A percentile compares a stretch with the other conserved stretches of the same genome.
phyloP scores from a whole-genome alignment of 192 early-diverging fungal species.

The Linnemannia elongata region DNA sequence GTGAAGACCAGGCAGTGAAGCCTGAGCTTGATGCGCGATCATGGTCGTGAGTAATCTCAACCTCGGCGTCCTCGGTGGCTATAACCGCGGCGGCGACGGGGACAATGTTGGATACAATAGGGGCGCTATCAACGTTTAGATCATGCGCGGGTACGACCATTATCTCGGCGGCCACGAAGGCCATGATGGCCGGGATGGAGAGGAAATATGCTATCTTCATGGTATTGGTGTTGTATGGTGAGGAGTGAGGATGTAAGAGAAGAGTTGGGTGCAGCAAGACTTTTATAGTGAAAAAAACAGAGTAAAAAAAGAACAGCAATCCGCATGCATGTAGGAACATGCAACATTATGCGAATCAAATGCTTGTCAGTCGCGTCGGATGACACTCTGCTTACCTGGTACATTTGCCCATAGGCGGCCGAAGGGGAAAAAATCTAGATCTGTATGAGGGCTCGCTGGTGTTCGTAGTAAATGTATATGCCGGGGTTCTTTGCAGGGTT shows the following conservation, averaged over 20 bases:
- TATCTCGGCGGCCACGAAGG: constrained; percentile 5
- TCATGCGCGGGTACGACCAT: background rate
- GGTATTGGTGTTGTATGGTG: background rate
- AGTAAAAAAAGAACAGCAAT: background rate
- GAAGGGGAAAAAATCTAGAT: background rate
- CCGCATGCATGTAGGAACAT: background rate
- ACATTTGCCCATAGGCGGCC: background rate
- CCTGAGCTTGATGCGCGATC: background rate
- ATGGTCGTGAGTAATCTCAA: background rate
- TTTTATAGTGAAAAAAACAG: background rate
- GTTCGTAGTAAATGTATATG: background rate
- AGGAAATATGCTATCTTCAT: constrained; percentile 31
- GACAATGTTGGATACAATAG: background rate
- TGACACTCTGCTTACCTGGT: background rate
- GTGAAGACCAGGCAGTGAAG: constrained; percentile 43
- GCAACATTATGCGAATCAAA: background rate
- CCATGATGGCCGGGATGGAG: constrained; percentile 17
- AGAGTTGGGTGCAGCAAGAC: background rate
- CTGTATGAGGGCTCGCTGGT: background rate
- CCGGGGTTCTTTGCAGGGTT: too few species aligned
- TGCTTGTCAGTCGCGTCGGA: background rate
- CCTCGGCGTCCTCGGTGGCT: background rate
- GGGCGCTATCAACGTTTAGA: background rate
- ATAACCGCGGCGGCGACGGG: background rate
- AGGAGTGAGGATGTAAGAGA: background rate